Base-by-base conservation (phyloP, 352 stramenopile species). In the Globisporangium nagaii region DNA sequence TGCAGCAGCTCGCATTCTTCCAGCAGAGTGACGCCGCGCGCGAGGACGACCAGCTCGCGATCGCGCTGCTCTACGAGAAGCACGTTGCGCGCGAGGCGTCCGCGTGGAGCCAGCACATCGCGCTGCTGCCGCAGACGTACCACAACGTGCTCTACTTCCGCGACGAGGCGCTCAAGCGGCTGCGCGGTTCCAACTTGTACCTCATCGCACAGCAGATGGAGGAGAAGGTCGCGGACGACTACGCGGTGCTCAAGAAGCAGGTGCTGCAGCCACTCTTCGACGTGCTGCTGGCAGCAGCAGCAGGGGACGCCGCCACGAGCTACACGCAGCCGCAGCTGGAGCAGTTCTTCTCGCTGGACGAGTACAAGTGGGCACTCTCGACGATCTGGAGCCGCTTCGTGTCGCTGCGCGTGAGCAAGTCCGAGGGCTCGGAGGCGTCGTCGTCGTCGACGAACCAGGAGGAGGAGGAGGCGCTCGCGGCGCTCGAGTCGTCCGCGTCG, bases 331-430 rank as follows among this genome's bases (percentile, higher is more conserved):
- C 12, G 22, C 19, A 60, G 35, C 31, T 60, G 25, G 52, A 74
- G 11, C 56, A 68, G 22, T 69, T 48, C 24, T 90, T 90, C 46
- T 89, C 79, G 3, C 66, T 88, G 17, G 69, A 84, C 1, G 73
- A 80, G 57, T 93, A 90, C 68, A 78, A 84, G 52, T 93, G 83
- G 83, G 83, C 80, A 27, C 51, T 93, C n/a, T 90, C 83, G 13
- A 90, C 80, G 34, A 87, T 93, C 63, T 93, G 83, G 83, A 93
- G 83, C 57, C 83, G 83, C 37, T 91, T 90, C 28, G 83, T 93
- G 35, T 90, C 83, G 31, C 41, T 93, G 31, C 51, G 62, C 4
- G 51, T 88, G n/a, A 19, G 46, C 8, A 55, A 66, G 15, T 53
- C 67, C 4, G 56, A 67, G 20, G 45, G 20, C 15, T 65, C 35